Base-by-base conservation (phyloP, 2,329 filamentous ascomycete genomes). In the Rutstroemia sp. region DNA sequence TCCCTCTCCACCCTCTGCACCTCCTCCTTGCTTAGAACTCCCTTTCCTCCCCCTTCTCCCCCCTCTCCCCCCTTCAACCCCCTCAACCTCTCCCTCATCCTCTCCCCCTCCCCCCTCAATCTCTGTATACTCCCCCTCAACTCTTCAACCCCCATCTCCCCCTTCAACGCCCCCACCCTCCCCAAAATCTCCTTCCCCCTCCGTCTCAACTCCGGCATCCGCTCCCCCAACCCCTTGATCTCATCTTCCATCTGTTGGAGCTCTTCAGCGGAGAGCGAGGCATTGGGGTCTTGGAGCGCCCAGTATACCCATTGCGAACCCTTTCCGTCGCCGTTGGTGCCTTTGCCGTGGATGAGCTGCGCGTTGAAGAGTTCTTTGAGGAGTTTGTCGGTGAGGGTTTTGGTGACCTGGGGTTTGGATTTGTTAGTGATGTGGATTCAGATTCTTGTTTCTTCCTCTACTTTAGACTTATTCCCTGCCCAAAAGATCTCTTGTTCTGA, bases 321-420 rank as follows among this genome's bases (percentile, higher is more conserved):
- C 12, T 61, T 64, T 14, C 63, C 62, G 48, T 67, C 66, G 2
- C 63, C 65, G 54, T 68, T 67, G 0, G 65, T 66, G 0, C 65
- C 65, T 45, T 69, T 78, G 50, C 78, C 80, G 63, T 80, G 80
- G 44, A 87, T 80, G 61, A 80, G 70, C 10, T 78, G 78, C 44
- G 74, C 75, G 61, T 85, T 81, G 58, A 82, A 78, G 67, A 87
- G 72, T 58, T 86, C 82, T 63, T 82, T 84, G 37, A 87, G 71
- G 34, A 80, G 66, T 68, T 86, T 87, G 27, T 76, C 76, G 23
- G 82, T 76, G 45, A 80, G 74, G 12, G 81, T 80, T 78, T 65
- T 60, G 7, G 59, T 64, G 17, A 66, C 57, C 67, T 69, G 39
- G 9, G n/a, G n/a, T 16, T 42, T 59, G 30, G 5, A 14, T 3